Conservation (phyloP, 371 early-diverging fungal species). For the Nematocida displodere region DNA sequence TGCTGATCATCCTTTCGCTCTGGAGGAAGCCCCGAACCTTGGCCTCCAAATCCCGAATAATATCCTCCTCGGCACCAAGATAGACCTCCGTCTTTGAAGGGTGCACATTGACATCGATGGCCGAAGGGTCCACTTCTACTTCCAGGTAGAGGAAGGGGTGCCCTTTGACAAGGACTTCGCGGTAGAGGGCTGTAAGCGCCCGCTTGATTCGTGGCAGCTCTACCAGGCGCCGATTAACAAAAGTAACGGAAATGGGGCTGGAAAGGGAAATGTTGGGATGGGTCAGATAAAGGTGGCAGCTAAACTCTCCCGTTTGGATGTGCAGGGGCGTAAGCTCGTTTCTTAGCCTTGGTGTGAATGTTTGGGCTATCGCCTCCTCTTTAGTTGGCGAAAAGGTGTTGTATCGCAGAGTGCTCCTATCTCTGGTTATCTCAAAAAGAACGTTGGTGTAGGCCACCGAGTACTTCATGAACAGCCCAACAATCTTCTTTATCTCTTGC, state of each 20-base stretch:
- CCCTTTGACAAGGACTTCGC: constrained; percentile 73
- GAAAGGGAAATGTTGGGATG: constrained; percentile 23
- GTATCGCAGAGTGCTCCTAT: neutral
- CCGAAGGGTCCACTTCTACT: constrained; percentile 72
- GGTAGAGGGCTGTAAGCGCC: constrained; percentile 73
- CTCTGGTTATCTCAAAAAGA: constrained; percentile 33
- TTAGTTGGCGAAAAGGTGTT: neutral
- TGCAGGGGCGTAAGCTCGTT: constrained; percentile 10
- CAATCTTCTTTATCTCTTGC: constrained; percentile 48
- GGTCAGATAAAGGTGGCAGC: neutral
- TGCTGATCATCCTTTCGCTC: constrained; percentile 5
- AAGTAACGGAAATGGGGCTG: constrained; percentile 7
- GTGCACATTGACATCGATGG: constrained; percentile 93
- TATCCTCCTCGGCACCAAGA: constrained; percentile 77
- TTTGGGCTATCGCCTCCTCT: neutral
- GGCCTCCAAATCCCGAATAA: constrained; percentile 66
- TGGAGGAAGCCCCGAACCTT: constrained; percentile 8
- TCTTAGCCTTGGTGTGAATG: constrained; percentile 10
- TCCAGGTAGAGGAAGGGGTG: constrained; percentile 84
- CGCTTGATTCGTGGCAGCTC: constrained; percentile 73
- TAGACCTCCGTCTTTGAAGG: constrained; percentile 87
- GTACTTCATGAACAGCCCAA: constrained; percentile 53
- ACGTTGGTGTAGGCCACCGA: constrained; percentile 35
- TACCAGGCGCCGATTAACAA: constrained; percentile 69
- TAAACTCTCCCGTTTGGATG: neutral